phyloP scores from a whole-genome alignment of 1,284 basidiomycete genomes.

The Ustilago cynodontis region DNA sequence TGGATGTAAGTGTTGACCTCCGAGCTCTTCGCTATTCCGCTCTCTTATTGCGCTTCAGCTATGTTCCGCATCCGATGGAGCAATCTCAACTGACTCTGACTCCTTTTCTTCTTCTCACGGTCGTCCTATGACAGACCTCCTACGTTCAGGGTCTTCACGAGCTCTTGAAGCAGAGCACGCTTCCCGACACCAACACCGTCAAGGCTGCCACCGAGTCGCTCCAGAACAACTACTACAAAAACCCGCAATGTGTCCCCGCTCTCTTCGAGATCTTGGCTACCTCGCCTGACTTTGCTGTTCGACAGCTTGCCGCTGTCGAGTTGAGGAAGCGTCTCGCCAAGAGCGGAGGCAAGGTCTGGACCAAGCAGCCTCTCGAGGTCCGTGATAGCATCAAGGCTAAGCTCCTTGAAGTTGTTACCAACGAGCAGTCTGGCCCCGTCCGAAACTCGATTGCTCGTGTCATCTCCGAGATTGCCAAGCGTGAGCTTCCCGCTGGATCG shows the following conservation, averaged over 20 bases:
- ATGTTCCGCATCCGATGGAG: neutral
- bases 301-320: slow-evolving; percentile 98
- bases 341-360: slow-evolving; percentile 87
- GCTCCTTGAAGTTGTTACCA: slow-evolving; percentile 82
- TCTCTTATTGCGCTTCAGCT: neutral
- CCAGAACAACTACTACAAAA: slow-evolving; percentile 78
- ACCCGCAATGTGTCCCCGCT: slow-evolving; percentile 88
- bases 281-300: slow-evolving; percentile 82
- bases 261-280: slow-evolving; percentile 88
- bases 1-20: slow-evolving; percentile 31
- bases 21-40: neutral
- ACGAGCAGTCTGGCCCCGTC: slow-evolving; percentile 83
- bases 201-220: slow-evolving; percentile 81
- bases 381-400: slow-evolving; percentile 88
- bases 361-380: slow-evolving; percentile 78
- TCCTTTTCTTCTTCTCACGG: neutral
- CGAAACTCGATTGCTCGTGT: slow-evolving; percentile 84
- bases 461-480: slow-evolving; percentile 89
- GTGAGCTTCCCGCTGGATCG: slow-evolving; percentile 84
- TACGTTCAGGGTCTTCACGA: slow-evolving; percentile 67
- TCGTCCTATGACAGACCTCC: slow-evolving; percentile 28
- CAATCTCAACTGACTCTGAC: neutral
- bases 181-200: slow-evolving; percentile 67
- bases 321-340: slow-evolving; percentile 89
- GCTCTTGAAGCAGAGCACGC: slow-evolving; percentile 67